Evolutionary conservation across 805 yeast genomes (phyloP).

Genomic region (Nakazawaea ishiwadae): DNA sequence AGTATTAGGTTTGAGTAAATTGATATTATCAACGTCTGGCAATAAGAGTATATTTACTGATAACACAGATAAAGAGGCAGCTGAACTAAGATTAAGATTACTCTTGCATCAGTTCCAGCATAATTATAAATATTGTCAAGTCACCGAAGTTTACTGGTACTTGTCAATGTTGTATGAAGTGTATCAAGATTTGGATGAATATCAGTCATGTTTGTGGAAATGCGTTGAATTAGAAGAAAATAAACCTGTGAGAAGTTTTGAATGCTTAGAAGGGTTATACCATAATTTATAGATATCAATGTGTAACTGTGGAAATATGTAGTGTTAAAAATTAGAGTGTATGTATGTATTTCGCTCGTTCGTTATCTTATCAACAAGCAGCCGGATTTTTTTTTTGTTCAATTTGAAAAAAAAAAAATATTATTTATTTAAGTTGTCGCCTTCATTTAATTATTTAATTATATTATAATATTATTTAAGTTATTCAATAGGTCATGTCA

Average conservation of each 20-base stretch:
- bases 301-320: no score
- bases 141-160: conserved; percentile 65
- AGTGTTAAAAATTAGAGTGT: not conserved
- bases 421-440: not conserved
- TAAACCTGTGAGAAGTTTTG: conserved; percentile 43
- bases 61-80: conserved; percentile 53
- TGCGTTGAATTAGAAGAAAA: conserved; percentile 60
- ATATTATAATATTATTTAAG: not conserved
- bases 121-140: conserved; percentile 36
- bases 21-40: conserved; percentile 40
- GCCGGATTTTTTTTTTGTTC: not conserved
- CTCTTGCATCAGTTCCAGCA: conserved; percentile 34
- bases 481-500: no score
- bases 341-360: not conserved
- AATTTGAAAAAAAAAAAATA: not conserved
- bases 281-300: not conserved
- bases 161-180: conserved; percentile 61
- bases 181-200: conserved; percentile 42
- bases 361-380: conserved; percentile 1
- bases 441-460: not conserved
- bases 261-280: conserved; percentile 4
- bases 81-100: conserved; percentile 50
- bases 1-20: conserved; percentile 48
- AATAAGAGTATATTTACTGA: conserved; percentile 38
- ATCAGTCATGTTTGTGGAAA: conserved; percentile 51